Conservation (phyloP, 306 rosid genomes). For the Quillaja saponaria region DNA sequence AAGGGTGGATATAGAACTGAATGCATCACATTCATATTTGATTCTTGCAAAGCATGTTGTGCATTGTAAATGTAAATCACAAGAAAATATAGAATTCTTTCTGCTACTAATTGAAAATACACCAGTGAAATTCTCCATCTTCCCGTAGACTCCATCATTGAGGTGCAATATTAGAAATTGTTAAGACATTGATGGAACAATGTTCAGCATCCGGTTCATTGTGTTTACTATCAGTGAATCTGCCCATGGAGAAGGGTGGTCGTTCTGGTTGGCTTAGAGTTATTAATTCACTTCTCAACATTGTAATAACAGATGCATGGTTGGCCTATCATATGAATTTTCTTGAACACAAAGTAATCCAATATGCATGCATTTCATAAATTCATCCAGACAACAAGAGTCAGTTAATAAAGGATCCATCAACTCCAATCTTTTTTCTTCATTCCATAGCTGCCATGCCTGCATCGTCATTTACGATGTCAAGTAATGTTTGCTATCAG, state of each 20-base stretch:
- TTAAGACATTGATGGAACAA: slow-evolving; percentile 28
- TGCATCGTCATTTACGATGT: slow-evolving; percentile 21
- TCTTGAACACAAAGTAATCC: slow-evolving; percentile 54
- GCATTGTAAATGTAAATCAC: too few species aligned
- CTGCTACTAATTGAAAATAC: too few species aligned
- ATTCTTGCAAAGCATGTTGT: too few species aligned
- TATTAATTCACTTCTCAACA: slow-evolving; percentile 39
- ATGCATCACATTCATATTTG: too few species aligned
- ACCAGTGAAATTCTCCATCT: too few species aligned
- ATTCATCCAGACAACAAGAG: slow-evolving; percentile 33
- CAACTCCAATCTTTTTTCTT: slow-evolving; percentile 37
- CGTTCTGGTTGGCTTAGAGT: slow-evolving; percentile 29
- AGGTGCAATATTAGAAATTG: slow-evolving; percentile 16
- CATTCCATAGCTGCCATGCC: slow-evolving; percentile 50
- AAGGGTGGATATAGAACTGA: too few species aligned
- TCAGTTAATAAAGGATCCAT: slow-evolving; percentile 40
- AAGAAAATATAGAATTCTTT: too few species aligned
- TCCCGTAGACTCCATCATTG: not conserved
- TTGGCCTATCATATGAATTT: slow-evolving; percentile 51
- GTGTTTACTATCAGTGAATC: slow-evolving; percentile 10
- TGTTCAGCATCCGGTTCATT: not conserved
- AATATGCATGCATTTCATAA: slow-evolving; percentile 39
- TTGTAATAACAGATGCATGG: slow-evolving; percentile 44
- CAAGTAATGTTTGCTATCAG: not conserved
- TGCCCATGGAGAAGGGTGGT: slow-evolving; percentile 42